A percentile compares a stretch with the other conserved stretches of the same genome.
Evolutionary conservation across 2,329 filamentous ascomycete genomes (phyloP).

Genomic region (Penicillium aurantiogriseum): DNA sequence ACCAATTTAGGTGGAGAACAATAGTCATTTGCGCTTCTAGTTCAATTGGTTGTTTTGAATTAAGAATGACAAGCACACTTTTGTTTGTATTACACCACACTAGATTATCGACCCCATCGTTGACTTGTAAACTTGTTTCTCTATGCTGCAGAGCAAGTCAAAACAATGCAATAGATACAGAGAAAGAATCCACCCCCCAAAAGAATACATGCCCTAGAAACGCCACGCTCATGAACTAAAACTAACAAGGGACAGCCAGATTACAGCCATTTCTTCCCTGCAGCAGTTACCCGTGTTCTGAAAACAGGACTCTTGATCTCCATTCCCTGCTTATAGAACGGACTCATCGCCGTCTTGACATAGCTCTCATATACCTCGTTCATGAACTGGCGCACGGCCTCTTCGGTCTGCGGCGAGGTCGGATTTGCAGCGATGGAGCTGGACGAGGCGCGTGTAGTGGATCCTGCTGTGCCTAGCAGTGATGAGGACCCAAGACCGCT

Average conservation of each 20-base stretch:
- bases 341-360: constrained; percentile 96
- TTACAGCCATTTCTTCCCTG: constrained; percentile 88
- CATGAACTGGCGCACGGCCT: constrained; percentile 94
- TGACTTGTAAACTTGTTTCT: background rate
- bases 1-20: background rate
- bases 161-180: constrained; percentile 2
- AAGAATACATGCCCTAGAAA: constrained; percentile 16
- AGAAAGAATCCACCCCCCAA: background rate
- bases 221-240: constrained; percentile 24
- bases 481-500: constrained; percentile 30
- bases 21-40: background rate
- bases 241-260: background rate
- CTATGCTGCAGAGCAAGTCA: background rate
- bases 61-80: background rate
- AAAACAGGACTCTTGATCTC: constrained; percentile 86
- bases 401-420: constrained; percentile 84
- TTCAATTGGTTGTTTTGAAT: background rate
- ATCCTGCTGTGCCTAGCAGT: constrained; percentile 30
- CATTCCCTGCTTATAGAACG: constrained; percentile 85
- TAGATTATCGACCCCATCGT: background rate
- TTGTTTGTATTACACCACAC: background rate
- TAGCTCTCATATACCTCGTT: constrained; percentile 93
- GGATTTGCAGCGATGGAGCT: constrained; percentile 81
- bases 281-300: constrained; percentile 73
- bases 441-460: constrained; percentile 50